Evolutionary conservation across 495 filamentous ascomycete genomes (phyloP).

Genomic region (Tetracladium setigerum): DNA sequence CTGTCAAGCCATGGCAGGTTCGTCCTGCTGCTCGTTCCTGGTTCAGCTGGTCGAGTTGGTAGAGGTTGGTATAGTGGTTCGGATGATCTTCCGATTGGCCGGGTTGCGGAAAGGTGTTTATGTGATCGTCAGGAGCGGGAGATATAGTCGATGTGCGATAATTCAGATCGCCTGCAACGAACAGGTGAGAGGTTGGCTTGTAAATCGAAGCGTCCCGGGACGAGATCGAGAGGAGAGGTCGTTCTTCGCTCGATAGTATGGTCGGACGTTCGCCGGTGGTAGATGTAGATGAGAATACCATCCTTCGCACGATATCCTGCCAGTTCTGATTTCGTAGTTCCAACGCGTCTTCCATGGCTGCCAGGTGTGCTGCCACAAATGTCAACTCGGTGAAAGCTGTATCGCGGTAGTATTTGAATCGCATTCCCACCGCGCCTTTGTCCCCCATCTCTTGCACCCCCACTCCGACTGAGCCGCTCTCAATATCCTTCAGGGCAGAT

Average conservation of each 20-base stretch:
- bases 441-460: constrained; percentile 85
- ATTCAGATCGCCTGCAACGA: constrained; percentile 88
- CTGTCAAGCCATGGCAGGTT: constrained; percentile 67
- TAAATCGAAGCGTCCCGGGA: constrained; percentile 46
- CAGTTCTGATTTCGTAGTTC: constrained; percentile 75
- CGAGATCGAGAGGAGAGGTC: constrained; percentile 18
- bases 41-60: constrained; percentile 68
- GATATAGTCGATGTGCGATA: constrained; percentile 67
- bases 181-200: constrained; percentile 65
- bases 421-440: constrained; percentile 82
- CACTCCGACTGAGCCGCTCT: constrained; percentile 70
- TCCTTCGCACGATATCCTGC: constrained; percentile 66
- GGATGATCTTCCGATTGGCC: constrained; percentile 36
- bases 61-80: constrained; percentile 51
- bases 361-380: constrained; percentile 83
- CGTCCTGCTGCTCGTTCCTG: constrained; percentile 55
- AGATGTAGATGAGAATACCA: constrained; percentile 54
- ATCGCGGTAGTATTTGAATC: constrained; percentile 44
- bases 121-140: constrained; percentile 43
- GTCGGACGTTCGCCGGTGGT: neutral
- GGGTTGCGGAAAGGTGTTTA: constrained; percentile 51
- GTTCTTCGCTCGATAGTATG: constrained; percentile 12
- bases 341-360: constrained; percentile 70
- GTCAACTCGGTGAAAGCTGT: constrained; percentile 51
- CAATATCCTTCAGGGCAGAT: constrained; percentile 46